Conservation (phyloP, 805 yeast genomes). For the Blastobotrys mokoenaii region DNA sequence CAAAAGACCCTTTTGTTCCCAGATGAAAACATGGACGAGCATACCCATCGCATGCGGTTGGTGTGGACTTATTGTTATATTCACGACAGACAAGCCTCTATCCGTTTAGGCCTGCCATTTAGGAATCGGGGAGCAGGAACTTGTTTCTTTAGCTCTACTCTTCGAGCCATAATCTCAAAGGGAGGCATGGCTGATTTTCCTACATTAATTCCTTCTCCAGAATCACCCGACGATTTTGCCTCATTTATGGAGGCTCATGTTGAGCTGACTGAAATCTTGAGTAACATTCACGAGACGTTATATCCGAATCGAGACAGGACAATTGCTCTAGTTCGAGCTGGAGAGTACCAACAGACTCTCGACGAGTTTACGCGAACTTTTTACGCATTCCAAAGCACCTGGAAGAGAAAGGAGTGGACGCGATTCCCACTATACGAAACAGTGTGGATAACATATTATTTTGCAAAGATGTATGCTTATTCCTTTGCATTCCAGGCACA, state of each 20-base stretch:
- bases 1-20: conserved; percentile 17
- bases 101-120: conserved; percentile 19
- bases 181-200: conserved; percentile 13
- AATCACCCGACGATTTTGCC: conserved; percentile 13
- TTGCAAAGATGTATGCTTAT: conserved; percentile 17
- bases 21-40: conserved; percentile 11
- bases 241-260: conserved; percentile 16
- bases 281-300: conserved; percentile 20
- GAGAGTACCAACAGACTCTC: conserved; percentile 18
- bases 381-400: conserved; percentile 14
- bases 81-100: conserved; percentile 20
- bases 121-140: conserved; percentile 21
- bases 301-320: conserved; percentile 20
- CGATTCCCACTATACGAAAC: conserved; percentile 16
- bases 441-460: conserved; percentile 16
- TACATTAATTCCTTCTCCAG: conserved; percentile 11
- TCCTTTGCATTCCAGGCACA: conserved; percentile 20
- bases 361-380: conserved; percentile 20
- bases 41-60: conserved; percentile 16
- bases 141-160: conserved; percentile 15
- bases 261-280: conserved; percentile 19
- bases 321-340: conserved; percentile 16
- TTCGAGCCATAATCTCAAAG: background rate
- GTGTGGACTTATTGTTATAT: conserved; percentile 21
- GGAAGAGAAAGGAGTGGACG: conserved; percentile 16